Evolutionary conservation across 257 asterid species (phyloP), one percentile per base, ranked within the genome.

Genomic region (Forsythia viridissima): DNA sequence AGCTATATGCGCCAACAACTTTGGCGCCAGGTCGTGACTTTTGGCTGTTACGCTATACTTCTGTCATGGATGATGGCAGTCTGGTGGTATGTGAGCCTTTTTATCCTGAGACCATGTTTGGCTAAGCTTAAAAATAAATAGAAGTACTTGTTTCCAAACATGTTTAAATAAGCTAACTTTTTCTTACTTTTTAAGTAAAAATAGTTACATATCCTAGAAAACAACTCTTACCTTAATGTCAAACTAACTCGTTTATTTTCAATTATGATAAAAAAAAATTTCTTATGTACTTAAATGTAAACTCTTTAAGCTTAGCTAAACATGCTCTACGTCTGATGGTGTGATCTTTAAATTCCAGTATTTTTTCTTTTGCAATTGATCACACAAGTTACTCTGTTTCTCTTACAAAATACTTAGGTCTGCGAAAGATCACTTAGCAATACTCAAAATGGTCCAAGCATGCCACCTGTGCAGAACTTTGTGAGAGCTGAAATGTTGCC

Each of bases 21-120:
- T 76, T 93, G 91, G 98, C 97, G 69, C 96, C 98, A 18, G 97
- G 94, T 77, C 98, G 98, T 83, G 98, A 93, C 85, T 92, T 93
- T 82, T 93, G 92, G 94, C 87, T 93, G 84, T 67, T 93, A 38
- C 97, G 98, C 84, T 92, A 86, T 80, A 92, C 97, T 57, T 90
- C 97, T 38, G 88, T 90, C 6, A 90, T 89, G 97, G 98, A 93
- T 8, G 98, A 92, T 88, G 97, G 98, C 76, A 93, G 97, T 79
- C 81, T 92, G 76, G 97, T 93, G 93, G 98, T 93, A 81, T 34
- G 92, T 72, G 48, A 21, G 71, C 75, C 40, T 77, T 65, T 63
- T 9, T 63, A 63, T 24, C 18, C 39, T 0, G 38, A 8, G 70
- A 63, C 70, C 16, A 24, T 63, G 70, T 11, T 21, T 63, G 39